These are phyloP conservation scores for Clonostachys sp. DNA, from an alignment of 2,329 filamentous ascomycete species.

Conservation along the genomic window DNA sequence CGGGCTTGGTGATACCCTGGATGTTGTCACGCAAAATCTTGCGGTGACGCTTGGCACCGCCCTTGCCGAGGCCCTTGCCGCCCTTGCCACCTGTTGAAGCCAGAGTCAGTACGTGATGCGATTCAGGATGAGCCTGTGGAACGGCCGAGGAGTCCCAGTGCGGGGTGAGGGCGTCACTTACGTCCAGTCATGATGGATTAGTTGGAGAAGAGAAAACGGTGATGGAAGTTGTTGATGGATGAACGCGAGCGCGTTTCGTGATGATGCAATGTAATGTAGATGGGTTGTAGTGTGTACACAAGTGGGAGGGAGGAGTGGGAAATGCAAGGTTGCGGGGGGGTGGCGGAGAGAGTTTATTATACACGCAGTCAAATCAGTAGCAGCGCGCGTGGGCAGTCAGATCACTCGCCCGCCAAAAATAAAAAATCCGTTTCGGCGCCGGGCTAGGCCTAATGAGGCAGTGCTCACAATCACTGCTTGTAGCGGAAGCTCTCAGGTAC, in stretches of 20 bases:
- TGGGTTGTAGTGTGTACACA: conserved; percentile 8
- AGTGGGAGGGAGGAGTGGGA: conserved; percentile 12
- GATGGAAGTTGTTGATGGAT: conserved; percentile 15
- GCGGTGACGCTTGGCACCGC: conserved; percentile 96
- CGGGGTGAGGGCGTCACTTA: conserved; percentile 40
- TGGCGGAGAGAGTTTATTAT: conserved; percentile 25
- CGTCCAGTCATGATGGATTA: conserved; percentile 66
- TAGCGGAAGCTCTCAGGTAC: not conserved
- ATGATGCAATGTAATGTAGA: conserved; percentile 10
- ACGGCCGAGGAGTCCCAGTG: conserved; percentile 3
- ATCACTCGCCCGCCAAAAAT: not conserved
- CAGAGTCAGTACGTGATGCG: conserved; percentile 22
- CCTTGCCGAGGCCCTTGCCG: conserved; percentile 97
- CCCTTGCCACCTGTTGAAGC: conserved; percentile 74
- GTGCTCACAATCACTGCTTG: not conserved
- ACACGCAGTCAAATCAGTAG: conserved; percentile 29
- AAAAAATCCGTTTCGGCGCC: conserved; percentile 46
- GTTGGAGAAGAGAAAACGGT: conserved; percentile 14
- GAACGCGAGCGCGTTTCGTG: conserved; percentile 16
- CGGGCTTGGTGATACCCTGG: conserved; percentile 98
- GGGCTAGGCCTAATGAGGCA: not conserved
- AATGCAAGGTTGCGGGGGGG: conserved; percentile 36
- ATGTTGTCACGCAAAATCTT: conserved; percentile 99
- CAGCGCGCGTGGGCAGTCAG: conserved; percentile 42
- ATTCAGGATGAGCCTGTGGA: not conserved